These are phyloP conservation scores for Aspergillus nomiae DNA, from an alignment of 2,329 filamentous ascomycete genomes.

Conservation along the genomic window DNA sequence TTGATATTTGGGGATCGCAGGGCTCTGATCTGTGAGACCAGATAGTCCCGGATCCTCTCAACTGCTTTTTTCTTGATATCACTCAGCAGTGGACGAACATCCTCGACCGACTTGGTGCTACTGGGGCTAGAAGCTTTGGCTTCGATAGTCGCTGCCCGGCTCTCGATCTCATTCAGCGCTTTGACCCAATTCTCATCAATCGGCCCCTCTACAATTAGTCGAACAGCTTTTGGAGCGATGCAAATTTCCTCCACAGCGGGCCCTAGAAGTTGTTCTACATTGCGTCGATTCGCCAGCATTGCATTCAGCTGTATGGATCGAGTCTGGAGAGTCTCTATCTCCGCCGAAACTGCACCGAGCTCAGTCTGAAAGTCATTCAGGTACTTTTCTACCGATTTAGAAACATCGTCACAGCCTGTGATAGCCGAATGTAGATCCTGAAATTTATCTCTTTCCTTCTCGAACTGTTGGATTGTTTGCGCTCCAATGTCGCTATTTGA, in stretches of 20 bases:
- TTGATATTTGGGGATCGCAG: conserved; percentile 94
- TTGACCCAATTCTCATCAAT: conserved; percentile 90
- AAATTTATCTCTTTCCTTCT: conserved; percentile 79
- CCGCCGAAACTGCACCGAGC: conserved; percentile 85
- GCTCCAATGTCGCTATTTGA: conserved; percentile 43
- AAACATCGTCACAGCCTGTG: conserved; percentile 83
- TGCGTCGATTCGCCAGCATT: conserved; percentile 82
- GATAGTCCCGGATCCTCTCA: conserved; percentile 89
- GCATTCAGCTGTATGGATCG: conserved; percentile 81
- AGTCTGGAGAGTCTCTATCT: conserved; percentile 90
- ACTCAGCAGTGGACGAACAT: conserved; percentile 81
- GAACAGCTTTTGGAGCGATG: conserved; percentile 79
- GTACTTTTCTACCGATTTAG: conserved; percentile 90
- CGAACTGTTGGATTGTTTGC: conserved; percentile 73
- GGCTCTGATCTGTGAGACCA: conserved; percentile 92
- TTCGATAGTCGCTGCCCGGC: conserved; percentile 71
- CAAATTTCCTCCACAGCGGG: conserved; percentile 91
- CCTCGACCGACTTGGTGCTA: conserved; percentile 74
- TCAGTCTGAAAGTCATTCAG: conserved; percentile 92
- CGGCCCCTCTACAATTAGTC: conserved; percentile 81
- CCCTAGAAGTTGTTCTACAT: conserved; percentile 83
- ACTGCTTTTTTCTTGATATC: conserved; percentile 87
- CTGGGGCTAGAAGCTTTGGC: conserved; percentile 63
- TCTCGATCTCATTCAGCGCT: conserved; percentile 80
- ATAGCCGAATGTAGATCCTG: conserved; percentile 91